These are phyloP conservation scores for Pleurotus ostreatus DNA, from an alignment of 768 basidiomycete species.

Conservation along the genomic window DNA sequence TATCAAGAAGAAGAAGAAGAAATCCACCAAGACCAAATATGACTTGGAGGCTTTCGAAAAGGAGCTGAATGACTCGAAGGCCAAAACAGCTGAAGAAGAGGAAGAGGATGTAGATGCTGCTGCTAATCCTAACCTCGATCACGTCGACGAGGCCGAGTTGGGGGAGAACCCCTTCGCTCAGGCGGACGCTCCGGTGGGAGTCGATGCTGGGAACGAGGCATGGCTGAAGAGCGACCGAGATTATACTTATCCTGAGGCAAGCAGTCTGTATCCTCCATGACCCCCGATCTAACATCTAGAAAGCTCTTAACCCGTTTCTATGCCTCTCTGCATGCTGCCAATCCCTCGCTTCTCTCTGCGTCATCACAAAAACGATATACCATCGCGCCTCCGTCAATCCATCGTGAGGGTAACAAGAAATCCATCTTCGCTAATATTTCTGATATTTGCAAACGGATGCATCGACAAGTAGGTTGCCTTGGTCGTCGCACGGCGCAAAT, in stretches of 20 bases:
- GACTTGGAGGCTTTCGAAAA: conserved; percentile 95
- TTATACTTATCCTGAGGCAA: conserved; percentile 91
- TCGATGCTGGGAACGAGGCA: conserved; percentile 76
- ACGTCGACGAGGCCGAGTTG: conserved; percentile 77
- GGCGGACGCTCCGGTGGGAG: conserved; percentile 48
- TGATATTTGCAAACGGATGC: conserved; percentile 99
- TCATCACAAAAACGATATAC: conserved; percentile 93
- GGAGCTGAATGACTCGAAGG: conserved; percentile 72
- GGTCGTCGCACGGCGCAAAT: not conserved
- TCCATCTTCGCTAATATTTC: conserved; percentile 94
- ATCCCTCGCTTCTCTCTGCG: conserved; percentile 80
- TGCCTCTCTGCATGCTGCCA: conserved; percentile 84
- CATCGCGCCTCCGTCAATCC: conserved; percentile 91
- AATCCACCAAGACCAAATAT: conserved; percentile 84
- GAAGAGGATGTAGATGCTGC: conserved; percentile 58
- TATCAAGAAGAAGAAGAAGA: conserved; percentile 91
- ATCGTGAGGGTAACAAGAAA: conserved; percentile 96
- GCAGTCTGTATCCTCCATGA: conserved; percentile 11
- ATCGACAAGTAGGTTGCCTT: conserved; percentile 55
- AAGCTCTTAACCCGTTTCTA: conserved; percentile 94
- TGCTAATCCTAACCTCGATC: conserved; percentile 55
- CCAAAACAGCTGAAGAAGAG: conserved; percentile 41
- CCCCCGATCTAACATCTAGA: conserved; percentile 2
- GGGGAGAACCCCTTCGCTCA: conserved; percentile 86
- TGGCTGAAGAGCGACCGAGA: conserved; percentile 94